Percentiles rank a stretch among this genome's conserved stretches.
These are phyloP conservation scores for Cyanidioschyzon merolae DNA, from an alignment of 23 red algal species.

Conservation along the genomic window DNA sequence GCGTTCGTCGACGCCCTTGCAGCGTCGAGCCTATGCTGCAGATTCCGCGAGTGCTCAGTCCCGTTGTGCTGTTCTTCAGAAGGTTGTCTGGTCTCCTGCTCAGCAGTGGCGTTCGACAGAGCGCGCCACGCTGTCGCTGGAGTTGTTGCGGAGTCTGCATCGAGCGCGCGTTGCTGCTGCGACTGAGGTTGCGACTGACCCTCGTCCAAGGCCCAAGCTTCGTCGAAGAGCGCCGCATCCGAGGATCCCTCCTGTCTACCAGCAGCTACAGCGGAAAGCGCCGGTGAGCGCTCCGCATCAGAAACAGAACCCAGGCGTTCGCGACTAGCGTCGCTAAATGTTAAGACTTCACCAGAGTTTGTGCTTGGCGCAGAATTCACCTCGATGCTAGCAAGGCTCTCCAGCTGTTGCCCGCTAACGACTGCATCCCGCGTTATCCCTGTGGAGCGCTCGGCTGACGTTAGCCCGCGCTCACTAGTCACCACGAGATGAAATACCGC, in stretches of 20 bases:
- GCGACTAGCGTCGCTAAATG: constrained; percentile 2
- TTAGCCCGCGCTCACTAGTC: not conserved
- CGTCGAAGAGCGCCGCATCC: no score
- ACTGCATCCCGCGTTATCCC: not conserved
- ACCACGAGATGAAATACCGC: not conserved
- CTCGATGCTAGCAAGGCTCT: not conserved
- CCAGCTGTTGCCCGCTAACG: not conserved
- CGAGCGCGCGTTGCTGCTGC: no score
- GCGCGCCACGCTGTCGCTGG: no score
- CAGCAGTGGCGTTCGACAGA: no score
- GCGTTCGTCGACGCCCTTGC: not conserved
- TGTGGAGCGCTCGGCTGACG: not conserved
- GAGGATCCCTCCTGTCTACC: not conserved
- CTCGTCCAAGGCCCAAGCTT: no score
- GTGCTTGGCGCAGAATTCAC: not conserved
- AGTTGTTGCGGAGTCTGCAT: no score
- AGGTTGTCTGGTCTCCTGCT: no score
- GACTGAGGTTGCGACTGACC: no score
- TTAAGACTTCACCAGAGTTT: not conserved
- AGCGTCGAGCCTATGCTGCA: not conserved
- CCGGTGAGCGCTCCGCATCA: not conserved
- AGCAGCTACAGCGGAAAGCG: not conserved
- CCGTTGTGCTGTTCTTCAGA: no score
- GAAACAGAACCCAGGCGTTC: not conserved
- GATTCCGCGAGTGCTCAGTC: not conserved